Evolutionary conservation across 305 asterid species (phyloP).

Genomic region (Rubia tinctorum): DNA sequence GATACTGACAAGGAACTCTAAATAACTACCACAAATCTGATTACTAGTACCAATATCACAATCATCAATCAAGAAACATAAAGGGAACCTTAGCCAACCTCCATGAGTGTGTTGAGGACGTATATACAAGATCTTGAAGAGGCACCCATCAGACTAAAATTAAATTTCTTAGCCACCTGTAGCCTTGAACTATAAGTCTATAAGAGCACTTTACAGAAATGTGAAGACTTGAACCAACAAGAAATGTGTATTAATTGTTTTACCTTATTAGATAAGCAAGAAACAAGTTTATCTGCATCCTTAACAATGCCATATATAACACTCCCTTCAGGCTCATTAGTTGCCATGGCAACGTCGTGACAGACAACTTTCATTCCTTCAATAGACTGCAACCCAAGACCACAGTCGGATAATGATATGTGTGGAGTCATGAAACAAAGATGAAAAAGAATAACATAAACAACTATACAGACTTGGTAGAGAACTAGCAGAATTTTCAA

Average conservation of each 20-base stretch:
- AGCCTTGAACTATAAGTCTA: conserved; percentile 14
- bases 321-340: conserved; percentile 84
- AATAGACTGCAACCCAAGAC: conserved; percentile 63
- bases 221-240: not conserved
- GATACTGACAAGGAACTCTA: not conserved
- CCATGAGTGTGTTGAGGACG: conserved; percentile 98
- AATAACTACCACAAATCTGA: conserved; percentile 9
- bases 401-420: not conserved
- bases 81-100: conserved; percentile 38
- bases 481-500: not conserved
- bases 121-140: conserved; percentile 99
- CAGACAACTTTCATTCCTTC: conserved; percentile 99
- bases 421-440: not conserved
- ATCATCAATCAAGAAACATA: not conserved
- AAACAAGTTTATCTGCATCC: conserved; percentile 97
- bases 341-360: conserved; percentile 86
- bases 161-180: conserved; percentile 97
- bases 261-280: conserved; percentile 96
- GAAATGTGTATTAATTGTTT: conserved; percentile 2
- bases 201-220: conserved; percentile 19
- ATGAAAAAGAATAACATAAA: not conserved
- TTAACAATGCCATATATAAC: conserved; percentile 71
- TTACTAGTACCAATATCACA: not conserved
- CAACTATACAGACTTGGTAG: not conserved
- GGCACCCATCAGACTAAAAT: conserved; percentile 92